Base-by-base conservation (phyloP, 106 monocot genomes). In the Platanthera guangdongensis region DNA sequence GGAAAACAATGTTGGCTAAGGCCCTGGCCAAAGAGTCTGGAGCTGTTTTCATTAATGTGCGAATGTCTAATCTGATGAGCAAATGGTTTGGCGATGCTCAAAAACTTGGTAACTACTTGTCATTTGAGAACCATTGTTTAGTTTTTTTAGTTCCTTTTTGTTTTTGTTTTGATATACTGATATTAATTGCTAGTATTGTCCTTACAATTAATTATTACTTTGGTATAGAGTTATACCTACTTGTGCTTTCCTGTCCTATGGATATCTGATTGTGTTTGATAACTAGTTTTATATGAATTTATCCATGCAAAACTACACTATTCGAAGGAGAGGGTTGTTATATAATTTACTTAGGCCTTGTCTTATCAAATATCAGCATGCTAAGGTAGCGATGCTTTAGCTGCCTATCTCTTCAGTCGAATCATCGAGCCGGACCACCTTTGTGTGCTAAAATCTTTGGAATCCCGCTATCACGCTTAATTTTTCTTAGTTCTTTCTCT, bases 41-140 rank as follows among this genome's bases (percentile, higher is more conserved):
- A 25, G 97, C 97, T 51, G 94, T 92, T 75, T 97, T 97, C 77
- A 97, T 97, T 25, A 97, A 97, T 85, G 93, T 97, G 6, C 91
- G 89, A 79, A 64, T 91, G 52, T 97, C 97, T 3, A 97, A 97
- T 86, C 76, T 97, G 78, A 97, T 97, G 97, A 97, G 97, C 77
- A 97, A 97, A 88, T 97, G 97, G 97, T 94, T 97, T 80, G 97
- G 97, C 45, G 97, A 97, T 85, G 97, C 97, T 47, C 94, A 93
- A 78, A 97, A 97, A 82, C 97, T 97, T 47, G 97, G 97, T 97
- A 67, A 82, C 84, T 76, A 2, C 22, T 7, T 5, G 9, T 60
- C 59, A 21, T 7, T 21, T 19, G 18, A 19, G 18, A 60, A 60
- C n/a, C 19, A 7, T 60, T 1, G 59, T 60, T 60, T 19, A 21